These are phyloP conservation scores for Eleusine indica DNA, from an alignment of 176 grass and related monocot species.

Conservation along the genomic window DNA sequence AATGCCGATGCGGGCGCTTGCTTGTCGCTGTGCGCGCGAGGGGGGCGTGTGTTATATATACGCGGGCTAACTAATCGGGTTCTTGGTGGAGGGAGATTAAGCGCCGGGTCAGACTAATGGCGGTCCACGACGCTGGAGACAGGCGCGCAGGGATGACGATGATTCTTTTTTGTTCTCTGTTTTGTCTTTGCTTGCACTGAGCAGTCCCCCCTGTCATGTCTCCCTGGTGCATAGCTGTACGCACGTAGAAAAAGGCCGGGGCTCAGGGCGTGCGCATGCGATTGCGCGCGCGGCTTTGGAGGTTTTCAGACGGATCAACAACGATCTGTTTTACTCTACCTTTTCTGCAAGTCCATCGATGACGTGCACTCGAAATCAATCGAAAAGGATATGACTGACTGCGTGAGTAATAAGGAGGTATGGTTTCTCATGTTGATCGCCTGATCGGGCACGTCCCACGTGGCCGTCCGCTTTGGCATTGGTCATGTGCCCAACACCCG, in stretches of 20 bases:
- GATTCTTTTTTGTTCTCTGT: neutral
- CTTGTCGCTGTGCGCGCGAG: slow-evolving; percentile 51
- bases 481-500: neutral
- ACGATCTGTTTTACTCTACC: neutral
- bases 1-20: slow-evolving; percentile 20
- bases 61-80: slow-evolving; percentile 19
- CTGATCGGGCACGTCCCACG: neutral
- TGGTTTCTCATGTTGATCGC: neutral
- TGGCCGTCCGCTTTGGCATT: neutral
- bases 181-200: slow-evolving; percentile 37
- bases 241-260: slow-evolving; percentile 11
- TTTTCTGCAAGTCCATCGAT: neutral
- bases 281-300: neutral
- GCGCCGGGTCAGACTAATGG: neutral
- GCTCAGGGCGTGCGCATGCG: neutral
- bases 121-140: slow-evolving; percentile 33
- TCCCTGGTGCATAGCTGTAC: slow-evolving; percentile 28
- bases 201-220: slow-evolving; percentile 12
- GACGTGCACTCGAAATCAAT: neutral
- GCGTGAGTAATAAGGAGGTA: neutral
- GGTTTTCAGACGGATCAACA: neutral
- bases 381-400: neutral
- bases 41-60: slow-evolving; percentile 18
- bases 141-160: slow-evolving; percentile 6
- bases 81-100: neutral